Conservation (phyloP, 345 rosid genomes). For the Durio zibethinus region DNA sequence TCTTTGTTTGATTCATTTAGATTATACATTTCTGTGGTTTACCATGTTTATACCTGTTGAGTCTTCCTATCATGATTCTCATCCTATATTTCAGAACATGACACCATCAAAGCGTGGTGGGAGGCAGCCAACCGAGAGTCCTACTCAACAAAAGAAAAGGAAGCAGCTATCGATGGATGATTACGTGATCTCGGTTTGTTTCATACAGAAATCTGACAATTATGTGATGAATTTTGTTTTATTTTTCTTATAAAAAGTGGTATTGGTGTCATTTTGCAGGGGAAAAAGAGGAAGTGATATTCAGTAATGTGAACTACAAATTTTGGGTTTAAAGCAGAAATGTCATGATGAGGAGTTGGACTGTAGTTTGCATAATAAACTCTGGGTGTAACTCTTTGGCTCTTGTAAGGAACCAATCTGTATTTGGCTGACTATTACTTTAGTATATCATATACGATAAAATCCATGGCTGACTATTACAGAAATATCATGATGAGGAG, state of each 20-base stretch:
- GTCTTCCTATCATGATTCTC: slow-evolving; percentile 1
- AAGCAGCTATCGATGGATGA: slow-evolving; percentile 89
- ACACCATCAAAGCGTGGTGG: slow-evolving; percentile 75
- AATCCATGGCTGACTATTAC: too few species aligned
- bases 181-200: slow-evolving; percentile 48
- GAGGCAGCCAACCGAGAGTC: slow-evolving; percentile 68
- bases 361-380: neutral
- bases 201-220: neutral
- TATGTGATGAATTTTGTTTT: neutral
- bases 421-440: too few species aligned
- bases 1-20: neutral
- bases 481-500: neutral
- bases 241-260: neutral
- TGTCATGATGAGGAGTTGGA: neutral
- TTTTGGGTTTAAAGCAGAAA: slow-evolving; percentile 14
- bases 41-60: neutral
- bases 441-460: too few species aligned
- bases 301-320: slow-evolving; percentile 17
- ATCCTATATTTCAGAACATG: slow-evolving; percentile 36
- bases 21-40: neutral
- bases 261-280: slow-evolving; percentile 35
- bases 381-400: too few species aligned
- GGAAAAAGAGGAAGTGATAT: slow-evolving; percentile 62
- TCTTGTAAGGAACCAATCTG: too few species aligned
- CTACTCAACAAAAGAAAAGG: slow-evolving; percentile 59